Evolutionary conservation across 78 protist species (phyloP), one percentile per base, ranked within the genome.

Genomic region (Trichosphaerium sp.): DNA sequence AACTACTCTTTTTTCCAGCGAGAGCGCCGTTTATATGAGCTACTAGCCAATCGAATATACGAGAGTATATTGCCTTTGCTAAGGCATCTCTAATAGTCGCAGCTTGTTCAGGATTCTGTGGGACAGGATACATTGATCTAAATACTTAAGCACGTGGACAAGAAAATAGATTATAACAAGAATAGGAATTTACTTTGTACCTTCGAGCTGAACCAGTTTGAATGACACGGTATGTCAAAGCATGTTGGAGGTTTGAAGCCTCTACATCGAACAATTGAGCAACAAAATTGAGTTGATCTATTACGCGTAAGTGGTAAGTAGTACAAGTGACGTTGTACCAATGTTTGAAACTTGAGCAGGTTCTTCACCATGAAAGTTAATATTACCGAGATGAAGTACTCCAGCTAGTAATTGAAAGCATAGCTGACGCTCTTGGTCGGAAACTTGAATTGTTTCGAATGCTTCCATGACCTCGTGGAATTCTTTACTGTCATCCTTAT

Each of bases 341-440:
- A n/a, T n/a, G n/a, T n/a, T n/a, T n/a, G n/a, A n/a, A n/a, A n/a
- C n/a, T n/a, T n/a, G n/a, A n/a, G n/a, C n/a, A n/a, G n/a, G n/a
- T n/a, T n/a, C 74, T 25, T 2, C 49, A 37, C 26, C 84, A 12
- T 26, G 15, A 48, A 79, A 71, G 18, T 3, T 66, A 34, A 87
- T 15, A 49, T 89, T 83, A 35, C 91, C 90, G 34, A 86, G 32
- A 71, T 83, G 77, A 11, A 89, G 67, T 15, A 89, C 74, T 1
- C 82, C 93, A 3, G 90, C 90, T 25, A 88, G 58, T 41, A 59
- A 29, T 31, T 63, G 62, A 63, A 88, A 70, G 14, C 80, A 73
- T 29, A 31, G n/a, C 18, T 63, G 43, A 35, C 43, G 77, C 32
- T 87, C 88, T 18, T 44, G 26, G 25, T 44, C 71, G 4, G 61